Evolutionary conservation across 2,329 filamentous ascomycete species (phyloP).

Genomic region (Colletotrichum lentis): DNA sequence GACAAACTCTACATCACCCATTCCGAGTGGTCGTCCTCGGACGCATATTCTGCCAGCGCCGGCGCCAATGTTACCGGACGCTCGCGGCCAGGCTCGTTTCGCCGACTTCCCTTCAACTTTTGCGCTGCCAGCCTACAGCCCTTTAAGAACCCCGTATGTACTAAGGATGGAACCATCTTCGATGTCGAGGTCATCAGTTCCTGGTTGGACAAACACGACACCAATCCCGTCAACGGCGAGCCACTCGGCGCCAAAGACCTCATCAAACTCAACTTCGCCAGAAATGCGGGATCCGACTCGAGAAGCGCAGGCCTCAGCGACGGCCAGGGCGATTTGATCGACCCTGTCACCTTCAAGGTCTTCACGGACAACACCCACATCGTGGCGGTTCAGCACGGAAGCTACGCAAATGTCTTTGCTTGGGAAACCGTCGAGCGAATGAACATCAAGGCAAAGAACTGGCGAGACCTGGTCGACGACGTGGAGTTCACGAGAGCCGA

Average conservation of each 20-base stretch:
- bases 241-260: constrained; percentile 82
- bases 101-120: constrained; percentile 95
- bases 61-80: constrained; percentile 69
- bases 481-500: constrained; percentile 86
- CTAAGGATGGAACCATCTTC: constrained; percentile 85
- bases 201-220: constrained; percentile 93
- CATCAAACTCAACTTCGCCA: constrained; percentile 89
- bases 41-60: constrained; percentile 84
- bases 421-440: constrained; percentile 95
- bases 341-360: constrained; percentile 96
- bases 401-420: constrained; percentile 92
- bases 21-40: constrained; percentile 93
- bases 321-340: constrained; percentile 81
- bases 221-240: constrained; percentile 86
- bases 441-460: constrained; percentile 97
- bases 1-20: constrained; percentile 80
- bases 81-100: constrained; percentile 72
- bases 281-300: constrained; percentile 77
- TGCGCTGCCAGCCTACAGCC: constrained; percentile 96
- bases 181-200: constrained; percentile 93
- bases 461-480: constrained; percentile 89
- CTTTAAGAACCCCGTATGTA: constrained; percentile 94
- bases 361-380: constrained; percentile 99
- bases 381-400: constrained; percentile 80
- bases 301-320: constrained; percentile 58